Percentiles rank a stretch among this genome's conserved stretches.
Evolutionary conservation across 208 protist genomes (phyloP).

Genomic region (Wallacemonas rigidus): DNA sequence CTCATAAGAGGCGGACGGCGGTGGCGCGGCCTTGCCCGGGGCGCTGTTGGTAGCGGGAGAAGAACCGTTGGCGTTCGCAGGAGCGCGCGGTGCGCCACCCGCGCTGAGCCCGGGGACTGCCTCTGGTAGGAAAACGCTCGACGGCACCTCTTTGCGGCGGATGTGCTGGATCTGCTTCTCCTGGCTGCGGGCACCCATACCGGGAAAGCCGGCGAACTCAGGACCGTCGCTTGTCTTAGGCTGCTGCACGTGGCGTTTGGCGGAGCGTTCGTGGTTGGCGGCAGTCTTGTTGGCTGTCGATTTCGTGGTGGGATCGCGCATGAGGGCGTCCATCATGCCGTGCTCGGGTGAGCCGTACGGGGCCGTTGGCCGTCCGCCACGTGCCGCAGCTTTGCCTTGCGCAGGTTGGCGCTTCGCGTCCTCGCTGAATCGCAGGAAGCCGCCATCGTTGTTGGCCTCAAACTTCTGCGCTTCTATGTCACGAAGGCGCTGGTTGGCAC

Average conservation of each 20-base stretch:
- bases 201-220: slow-evolving; percentile 39
- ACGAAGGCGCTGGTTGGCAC: slow-evolving; percentile 25
- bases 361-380: not conserved
- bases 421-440: slow-evolving; percentile 80
- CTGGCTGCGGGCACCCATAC: slow-evolving; percentile 36
- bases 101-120: slow-evolving; percentile 11
- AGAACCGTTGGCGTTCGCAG: not conserved
- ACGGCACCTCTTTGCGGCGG: slow-evolving; percentile 26
- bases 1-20: slow-evolving; percentile 16
- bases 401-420: slow-evolving; percentile 19
- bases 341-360: slow-evolving; percentile 15
- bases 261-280: slow-evolving; percentile 14
- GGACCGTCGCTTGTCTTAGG: slow-evolving; percentile 10
- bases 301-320: slow-evolving; percentile 24
- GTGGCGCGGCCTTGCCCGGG: slow-evolving; percentile 1
- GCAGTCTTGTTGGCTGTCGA: not conserved
- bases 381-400: slow-evolving; percentile 4
- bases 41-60: not conserved
- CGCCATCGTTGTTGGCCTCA: slow-evolving; percentile 40
- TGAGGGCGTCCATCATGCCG: slow-evolving; percentile 34
- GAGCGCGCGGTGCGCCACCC: not conserved
- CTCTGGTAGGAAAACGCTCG: slow-evolving; percentile 34
- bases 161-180: slow-evolving; percentile 23
- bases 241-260: not conserved
- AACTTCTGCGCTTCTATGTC: slow-evolving; percentile 47